phyloP scores from a whole-genome alignment of 2,329 filamentous ascomycete genomes.

The Elsinoe fawcettii region DNA sequence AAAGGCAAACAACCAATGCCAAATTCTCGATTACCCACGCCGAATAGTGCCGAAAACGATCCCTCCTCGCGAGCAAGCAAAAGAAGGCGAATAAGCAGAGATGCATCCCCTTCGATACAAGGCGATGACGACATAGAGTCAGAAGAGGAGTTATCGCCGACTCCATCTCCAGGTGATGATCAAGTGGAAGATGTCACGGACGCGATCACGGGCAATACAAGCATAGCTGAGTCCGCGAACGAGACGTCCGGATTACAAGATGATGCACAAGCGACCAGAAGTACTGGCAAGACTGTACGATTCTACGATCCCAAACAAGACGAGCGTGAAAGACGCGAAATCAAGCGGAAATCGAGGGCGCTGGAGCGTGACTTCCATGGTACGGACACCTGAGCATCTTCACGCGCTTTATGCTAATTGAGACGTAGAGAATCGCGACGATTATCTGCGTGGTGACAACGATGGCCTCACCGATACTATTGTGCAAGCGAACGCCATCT shows the following conservation, averaged over 20 bases:
- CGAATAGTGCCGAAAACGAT: conserved; percentile 30
- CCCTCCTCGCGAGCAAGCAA: conserved; percentile 22
- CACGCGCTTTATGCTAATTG: neutral
- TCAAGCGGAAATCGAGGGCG: conserved; percentile 63
- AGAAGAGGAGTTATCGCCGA: conserved; percentile 23
- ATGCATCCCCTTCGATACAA: conserved; percentile 17
- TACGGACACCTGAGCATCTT: conserved; percentile 32
- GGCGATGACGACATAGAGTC: conserved; percentile 25
- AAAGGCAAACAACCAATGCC: conserved; percentile 42
- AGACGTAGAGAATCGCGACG: conserved; percentile 56
- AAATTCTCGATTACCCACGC: conserved; percentile 32
- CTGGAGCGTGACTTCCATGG: conserved; percentile 54
- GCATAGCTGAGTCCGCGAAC: neutral
- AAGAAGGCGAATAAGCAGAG: conserved; percentile 21
- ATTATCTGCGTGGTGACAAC: conserved; percentile 60
- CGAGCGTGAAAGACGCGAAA: conserved; percentile 59
- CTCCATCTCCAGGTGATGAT: conserved; percentile 26
- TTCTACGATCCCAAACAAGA: conserved; percentile 80
- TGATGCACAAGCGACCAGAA: neutral
- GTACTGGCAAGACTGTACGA: conserved; percentile 23
- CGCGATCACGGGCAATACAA: neutral
- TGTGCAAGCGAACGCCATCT: conserved; percentile 46
- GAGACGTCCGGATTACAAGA: neutral
- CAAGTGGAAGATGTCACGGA: conserved; percentile 26
- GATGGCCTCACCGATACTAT: conserved; percentile 47